Base-by-base conservation (phyloP, 1,139 yeast species). In the Suhomyces chickasaworum region DNA sequence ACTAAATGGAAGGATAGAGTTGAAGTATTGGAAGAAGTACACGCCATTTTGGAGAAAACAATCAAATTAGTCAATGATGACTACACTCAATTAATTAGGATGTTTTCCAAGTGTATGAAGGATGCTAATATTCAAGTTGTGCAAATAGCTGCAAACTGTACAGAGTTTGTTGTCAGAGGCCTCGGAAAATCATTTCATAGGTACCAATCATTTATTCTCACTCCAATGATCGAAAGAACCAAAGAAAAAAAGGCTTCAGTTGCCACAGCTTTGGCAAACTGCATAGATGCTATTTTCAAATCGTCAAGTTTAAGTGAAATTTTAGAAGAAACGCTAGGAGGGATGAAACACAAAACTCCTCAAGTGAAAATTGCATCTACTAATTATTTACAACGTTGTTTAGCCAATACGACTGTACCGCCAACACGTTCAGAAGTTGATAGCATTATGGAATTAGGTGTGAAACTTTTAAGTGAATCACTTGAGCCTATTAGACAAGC, bases 41-140 rank as follows among this genome's bases (percentile, higher is more conserved):
- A 73, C 23, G 74, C 74, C 5, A 68, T 73, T 9, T 71, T 89
- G 38, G 66, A 76, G 20, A 80, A 81, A 47, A 83, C 80, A n/a
- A 66, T 66, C 3, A 73, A 68, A 47, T 53, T 74, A 36, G 63
- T 55, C 1, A 50, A 49, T 16, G 76, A 62, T 45, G 96, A 91
- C 60, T 90, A 85, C 61, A 57, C 78, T 4, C 84, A 78, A 2
- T 64, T 91, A 12, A 68, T 85, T 17, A 71, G 84, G 48, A 63
- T 76, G 1, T 74, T 89, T 54, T 81, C 86, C n/a, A 86, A 83
- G 53, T 81, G 91, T 53, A 75, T 91, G 66, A 87, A 84, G 59
- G 99, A 93, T 68, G 96, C 95, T 3, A 95, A 95, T 62, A 77
- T 91, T 45, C 93, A 86, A 64, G 96, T 89, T 12, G 97, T 89